These are phyloP conservation scores for Apiotrichum sp. DNA, from an alignment of 1,284 basidiomycete genomes.

Conservation along the genomic window DNA sequence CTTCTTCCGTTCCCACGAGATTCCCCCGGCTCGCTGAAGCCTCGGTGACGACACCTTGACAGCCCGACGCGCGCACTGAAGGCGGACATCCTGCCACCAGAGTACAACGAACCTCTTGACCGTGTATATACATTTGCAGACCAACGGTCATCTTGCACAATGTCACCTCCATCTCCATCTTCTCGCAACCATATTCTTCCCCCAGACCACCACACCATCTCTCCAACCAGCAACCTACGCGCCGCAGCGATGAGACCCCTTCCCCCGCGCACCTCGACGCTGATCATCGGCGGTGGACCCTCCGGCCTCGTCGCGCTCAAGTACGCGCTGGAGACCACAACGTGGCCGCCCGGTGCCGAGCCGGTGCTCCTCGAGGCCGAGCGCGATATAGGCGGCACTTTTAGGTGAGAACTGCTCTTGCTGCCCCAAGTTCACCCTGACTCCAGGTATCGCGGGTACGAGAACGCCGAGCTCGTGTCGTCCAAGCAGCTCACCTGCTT, in stretches of 20 bases:
- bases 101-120: no score
- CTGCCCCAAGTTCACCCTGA: background rate
- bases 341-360: conserved; percentile 48
- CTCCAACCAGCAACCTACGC: background rate
- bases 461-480: conserved; percentile 52
- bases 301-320: conserved; percentile 59
- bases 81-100: no score
- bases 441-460: conserved; percentile 34
- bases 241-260: background rate
- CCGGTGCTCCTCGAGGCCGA: conserved; percentile 59
- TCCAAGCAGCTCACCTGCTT: conserved; percentile 57
- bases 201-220: background rate
- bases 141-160: no score
- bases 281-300: conserved; percentile 56
- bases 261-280: conserved; percentile 26
- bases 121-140: no score
- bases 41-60: no score
- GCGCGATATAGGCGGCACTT: conserved; percentile 59
- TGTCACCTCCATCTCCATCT: no score
- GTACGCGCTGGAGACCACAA: conserved; percentile 51
- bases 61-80: no score
- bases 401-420: conserved; percentile 35
- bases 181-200: no score
- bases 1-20: no score
- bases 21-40: no score